phyloP scores from a whole-genome alignment of 306 rosid genomes.

The Corylus avellana region DNA sequence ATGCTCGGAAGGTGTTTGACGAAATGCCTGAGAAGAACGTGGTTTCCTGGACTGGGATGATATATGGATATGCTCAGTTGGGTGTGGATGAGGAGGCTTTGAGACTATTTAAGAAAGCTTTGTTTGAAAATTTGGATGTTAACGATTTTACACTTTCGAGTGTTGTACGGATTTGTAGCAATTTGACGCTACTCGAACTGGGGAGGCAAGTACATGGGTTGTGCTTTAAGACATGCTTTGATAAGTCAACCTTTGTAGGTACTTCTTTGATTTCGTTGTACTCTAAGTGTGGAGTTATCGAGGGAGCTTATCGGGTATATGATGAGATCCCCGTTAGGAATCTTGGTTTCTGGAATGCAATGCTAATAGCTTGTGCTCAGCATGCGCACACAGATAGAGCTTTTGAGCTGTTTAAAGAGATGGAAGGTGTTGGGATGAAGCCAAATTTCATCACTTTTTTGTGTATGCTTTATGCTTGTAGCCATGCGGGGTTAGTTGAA shows the following conservation, averaged over 20 bases:
- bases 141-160: conserved; percentile 84
- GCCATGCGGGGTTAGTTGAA: conserved; percentile 85
- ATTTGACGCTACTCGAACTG: conserved; percentile 63
- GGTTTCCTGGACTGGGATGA: conserved; percentile 88
- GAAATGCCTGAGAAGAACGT: conserved; percentile 75
- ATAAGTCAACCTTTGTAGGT: conserved; percentile 74
- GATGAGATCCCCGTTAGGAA: conserved; percentile 52
- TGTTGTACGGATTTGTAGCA: conserved; percentile 70
- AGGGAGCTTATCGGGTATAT: conserved; percentile 68
- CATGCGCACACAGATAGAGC: conserved; percentile 63
- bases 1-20: conserved; percentile 61
- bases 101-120: conserved; percentile 55
- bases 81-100: conserved; percentile 72
- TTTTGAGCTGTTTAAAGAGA: conserved; percentile 55
- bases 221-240: conserved; percentile 70
- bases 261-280: conserved; percentile 75
- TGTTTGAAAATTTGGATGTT: conserved; percentile 44
- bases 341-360: conserved; percentile 94
- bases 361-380: conserved; percentile 81
- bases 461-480: conserved; percentile 80
- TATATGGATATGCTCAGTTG: conserved; percentile 65
- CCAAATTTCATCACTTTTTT: conserved; percentile 85
- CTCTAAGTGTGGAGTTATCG: conserved; percentile 74
- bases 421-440: conserved; percentile 59
- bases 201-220: conserved; percentile 75